phyloP scores from a whole-genome alignment of 176 grass and related monocot genomes.

The Ananas comosus region DNA sequence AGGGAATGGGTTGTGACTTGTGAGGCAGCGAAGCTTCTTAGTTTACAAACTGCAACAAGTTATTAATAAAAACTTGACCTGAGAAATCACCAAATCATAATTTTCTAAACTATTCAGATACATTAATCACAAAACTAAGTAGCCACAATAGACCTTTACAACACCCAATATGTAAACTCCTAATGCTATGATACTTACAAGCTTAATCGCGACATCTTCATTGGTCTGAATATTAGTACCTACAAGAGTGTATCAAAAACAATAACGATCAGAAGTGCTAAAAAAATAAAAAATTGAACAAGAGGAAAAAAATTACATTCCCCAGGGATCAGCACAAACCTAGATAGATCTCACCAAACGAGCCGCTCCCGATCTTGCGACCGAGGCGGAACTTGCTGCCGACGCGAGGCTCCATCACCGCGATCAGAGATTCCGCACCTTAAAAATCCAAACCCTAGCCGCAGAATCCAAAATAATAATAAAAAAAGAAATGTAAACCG shows the following conservation, averaged over 20 bases:
- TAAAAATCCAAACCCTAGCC: constrained; percentile 8
- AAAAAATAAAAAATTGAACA: constrained; percentile 7
- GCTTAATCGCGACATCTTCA: constrained; percentile 98
- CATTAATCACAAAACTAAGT: not conserved
- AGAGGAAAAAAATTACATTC: not conserved
- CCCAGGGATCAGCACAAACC: constrained; percentile 33
- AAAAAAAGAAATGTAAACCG: not conserved
- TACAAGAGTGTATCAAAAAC: constrained; percentile 19
- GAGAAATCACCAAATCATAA: not conserved
- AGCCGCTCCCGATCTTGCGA: constrained; percentile 97
- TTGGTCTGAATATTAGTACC: constrained; percentile 96
- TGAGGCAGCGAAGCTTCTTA: too few species aligned
- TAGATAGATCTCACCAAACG: constrained; percentile 98
- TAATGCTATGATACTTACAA: constrained; percentile 36
- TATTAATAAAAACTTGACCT: too few species aligned
- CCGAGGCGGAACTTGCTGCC: constrained; percentile 95
- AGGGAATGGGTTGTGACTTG: too few species aligned
- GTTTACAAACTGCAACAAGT: too few species aligned
- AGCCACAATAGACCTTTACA: not conserved
- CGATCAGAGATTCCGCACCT: constrained; percentile 9
- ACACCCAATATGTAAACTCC: not conserved
- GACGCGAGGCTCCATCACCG: constrained; percentile 76
- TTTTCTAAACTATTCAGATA: not conserved
- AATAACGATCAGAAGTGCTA: constrained; percentile 3
- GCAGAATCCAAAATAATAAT: constrained; percentile 1